phyloP scores from a whole-genome alignment of 345 rosid species.

The Citrus trifoliata region DNA sequence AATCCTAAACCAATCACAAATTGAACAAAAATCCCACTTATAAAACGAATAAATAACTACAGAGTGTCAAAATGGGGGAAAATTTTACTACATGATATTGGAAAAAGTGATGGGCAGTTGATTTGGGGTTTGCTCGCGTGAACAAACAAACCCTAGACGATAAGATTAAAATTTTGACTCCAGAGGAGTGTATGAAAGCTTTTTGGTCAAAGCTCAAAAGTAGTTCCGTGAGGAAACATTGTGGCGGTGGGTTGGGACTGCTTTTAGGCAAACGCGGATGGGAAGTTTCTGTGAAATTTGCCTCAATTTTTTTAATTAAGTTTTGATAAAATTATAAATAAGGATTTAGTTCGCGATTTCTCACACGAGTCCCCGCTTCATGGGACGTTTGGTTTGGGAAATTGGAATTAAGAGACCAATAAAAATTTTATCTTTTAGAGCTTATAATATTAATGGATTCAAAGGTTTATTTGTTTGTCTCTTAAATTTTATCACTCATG shows the following conservation, averaged over 20 bases:
- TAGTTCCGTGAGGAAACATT: not conserved
- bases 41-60: not conserved
- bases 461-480: too few relatives aligned
- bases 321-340: too few relatives aligned
- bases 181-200: not conserved
- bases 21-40: not conserved
- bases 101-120: not conserved
- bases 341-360: not conserved
- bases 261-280: not conserved
- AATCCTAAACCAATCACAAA: not conserved
- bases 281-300: conserved; percentile 2
- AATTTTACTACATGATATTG: not conserved
- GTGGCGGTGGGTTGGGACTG: not conserved
- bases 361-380: not conserved
- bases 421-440: too few relatives aligned
- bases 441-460: too few relatives aligned
- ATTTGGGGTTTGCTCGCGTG: not conserved
- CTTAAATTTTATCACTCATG: too few relatives aligned
- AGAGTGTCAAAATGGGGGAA: not conserved
- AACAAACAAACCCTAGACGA: conserved; percentile 13
- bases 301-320: not conserved
- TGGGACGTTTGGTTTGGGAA: too few relatives aligned
- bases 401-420: too few relatives aligned
- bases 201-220: not conserved
- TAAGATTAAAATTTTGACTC: not conserved